Evolutionary conservation across 2,329 filamentous ascomycete species (phyloP).

Genomic region (Biscogniauxia mediterranea): DNA sequence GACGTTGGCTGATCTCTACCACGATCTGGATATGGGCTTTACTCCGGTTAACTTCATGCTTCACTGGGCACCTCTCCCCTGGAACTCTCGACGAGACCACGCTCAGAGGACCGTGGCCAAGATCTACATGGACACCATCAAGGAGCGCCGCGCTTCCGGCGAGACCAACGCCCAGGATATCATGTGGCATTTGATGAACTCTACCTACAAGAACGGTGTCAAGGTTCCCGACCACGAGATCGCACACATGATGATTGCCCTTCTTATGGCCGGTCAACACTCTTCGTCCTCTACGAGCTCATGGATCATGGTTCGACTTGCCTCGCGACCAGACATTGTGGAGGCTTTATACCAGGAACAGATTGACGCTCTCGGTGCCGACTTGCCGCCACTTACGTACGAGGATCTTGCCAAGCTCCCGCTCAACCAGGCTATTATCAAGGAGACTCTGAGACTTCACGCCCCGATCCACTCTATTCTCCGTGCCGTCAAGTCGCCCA

Average conservation of each 20-base stretch:
- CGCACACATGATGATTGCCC: constrained; percentile 90
- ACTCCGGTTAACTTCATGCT: constrained; percentile 87
- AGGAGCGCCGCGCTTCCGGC: constrained; percentile 59
- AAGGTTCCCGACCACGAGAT: constrained; percentile 80
- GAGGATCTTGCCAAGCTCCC: constrained; percentile 77
- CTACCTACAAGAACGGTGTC: constrained; percentile 78
- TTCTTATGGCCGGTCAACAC: constrained; percentile 90
- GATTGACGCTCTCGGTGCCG: constrained; percentile 65
- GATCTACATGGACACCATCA: constrained; percentile 80
- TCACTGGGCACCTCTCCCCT: constrained; percentile 84
- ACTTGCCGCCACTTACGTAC: constrained; percentile 72
- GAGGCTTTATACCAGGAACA: constrained; percentile 86
- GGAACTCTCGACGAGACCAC: constrained; percentile 77
- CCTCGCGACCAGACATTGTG: constrained; percentile 71
- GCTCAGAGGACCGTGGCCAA: constrained; percentile 79
- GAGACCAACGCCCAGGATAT: constrained; percentile 66
- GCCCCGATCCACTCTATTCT: constrained; percentile 94
- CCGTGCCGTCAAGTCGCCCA: constrained; percentile 85
- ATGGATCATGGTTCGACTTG: constrained; percentile 82
- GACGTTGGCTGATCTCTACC: constrained; percentile 77
- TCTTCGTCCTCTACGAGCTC: constrained; percentile 80
- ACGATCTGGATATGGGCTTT: constrained; percentile 89
- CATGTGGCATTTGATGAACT: constrained; percentile 88
- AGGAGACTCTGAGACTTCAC: constrained; percentile 88
- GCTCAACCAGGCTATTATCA: constrained; percentile 80